phyloP scores from a whole-genome alignment of 202 grass and related monocot genomes.

The Musa balbisiana region DNA sequence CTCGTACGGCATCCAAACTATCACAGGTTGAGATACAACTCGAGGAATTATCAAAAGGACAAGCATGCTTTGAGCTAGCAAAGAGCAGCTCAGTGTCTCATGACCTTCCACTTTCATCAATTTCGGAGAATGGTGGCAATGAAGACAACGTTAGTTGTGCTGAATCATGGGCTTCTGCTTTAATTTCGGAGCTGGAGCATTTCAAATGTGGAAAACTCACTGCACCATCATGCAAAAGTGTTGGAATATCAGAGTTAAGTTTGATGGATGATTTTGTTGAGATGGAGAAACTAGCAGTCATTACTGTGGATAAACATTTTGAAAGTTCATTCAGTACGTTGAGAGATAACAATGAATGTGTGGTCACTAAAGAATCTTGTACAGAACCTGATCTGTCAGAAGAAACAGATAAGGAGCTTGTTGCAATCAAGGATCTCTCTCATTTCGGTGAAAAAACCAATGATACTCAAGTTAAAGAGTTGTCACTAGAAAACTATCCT shows the following conservation, averaged over 20 bases:
- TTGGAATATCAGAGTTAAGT: conserved; percentile 71
- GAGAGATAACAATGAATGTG: conserved; percentile 23
- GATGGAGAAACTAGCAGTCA: conserved; percentile 69
- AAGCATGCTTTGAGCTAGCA: conserved; percentile 23
- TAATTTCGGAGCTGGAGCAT: conserved; percentile 86
- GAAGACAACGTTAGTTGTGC: conserved; percentile 77
- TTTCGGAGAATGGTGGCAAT: conserved; percentile 32
- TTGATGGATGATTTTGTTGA: conserved; percentile 98
- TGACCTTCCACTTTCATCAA: conserved; percentile 48
- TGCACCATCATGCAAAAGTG: conserved; percentile 66
- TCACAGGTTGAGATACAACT: conserved; percentile 64
- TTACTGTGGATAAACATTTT: conserved; percentile 33
- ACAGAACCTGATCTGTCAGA: conserved; percentile 31
- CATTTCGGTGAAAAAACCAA: conserved; percentile 1
- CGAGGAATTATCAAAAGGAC: conserved; percentile 43
- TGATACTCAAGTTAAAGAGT: background rate
- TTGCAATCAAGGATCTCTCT: conserved; percentile 29
- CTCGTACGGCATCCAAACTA: conserved; percentile 47
- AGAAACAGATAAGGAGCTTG: conserved; percentile 36
- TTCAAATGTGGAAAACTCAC: conserved; percentile 60
- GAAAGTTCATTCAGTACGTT: background rate
- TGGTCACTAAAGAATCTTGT: conserved; percentile 25
- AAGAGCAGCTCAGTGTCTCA: conserved; percentile 32
- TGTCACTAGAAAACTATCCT: conserved; percentile 16
- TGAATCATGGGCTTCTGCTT: conserved; percentile 74